A percentile compares a stretch with the other conserved stretches of the same genome.
Evolutionary conservation across 2,329 filamentous ascomycete species (phyloP).

Genomic region (Scedosporium dehoogii): DNA sequence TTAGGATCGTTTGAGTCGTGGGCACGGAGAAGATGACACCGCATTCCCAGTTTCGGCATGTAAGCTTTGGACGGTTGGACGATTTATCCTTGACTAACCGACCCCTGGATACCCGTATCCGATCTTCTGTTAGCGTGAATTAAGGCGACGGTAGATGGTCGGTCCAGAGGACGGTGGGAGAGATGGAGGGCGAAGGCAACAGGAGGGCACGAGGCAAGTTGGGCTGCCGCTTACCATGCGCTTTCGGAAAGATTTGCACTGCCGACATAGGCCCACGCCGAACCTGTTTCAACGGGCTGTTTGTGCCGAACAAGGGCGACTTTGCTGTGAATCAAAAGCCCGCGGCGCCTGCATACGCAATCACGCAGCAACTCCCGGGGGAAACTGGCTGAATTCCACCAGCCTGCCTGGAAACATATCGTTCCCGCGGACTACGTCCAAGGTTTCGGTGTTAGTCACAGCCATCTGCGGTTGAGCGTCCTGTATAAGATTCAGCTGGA

Average conservation of each 20-base stretch:
- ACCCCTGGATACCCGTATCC: constrained; percentile 46
- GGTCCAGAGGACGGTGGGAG: neutral
- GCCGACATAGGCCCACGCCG: constrained; percentile 75
- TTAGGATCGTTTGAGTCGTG: constrained; percentile 7
- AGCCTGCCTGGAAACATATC: constrained; percentile 65
- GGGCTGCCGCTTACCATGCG: constrained; percentile 60
- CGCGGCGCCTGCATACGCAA: constrained; percentile 58
- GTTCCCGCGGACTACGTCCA: constrained; percentile 63
- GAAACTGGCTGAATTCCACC: constrained; percentile 62
- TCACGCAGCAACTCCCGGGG: constrained; percentile 65
- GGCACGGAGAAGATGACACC: constrained; percentile 66
- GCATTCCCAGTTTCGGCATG: constrained; percentile 90
- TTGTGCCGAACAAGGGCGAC: constrained; percentile 41
- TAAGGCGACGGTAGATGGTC: too few relatives aligned
- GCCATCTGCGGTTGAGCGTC: constrained; percentile 3
- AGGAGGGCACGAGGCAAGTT: neutral
- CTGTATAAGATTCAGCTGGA: neutral
- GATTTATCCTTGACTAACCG: constrained; percentile 59
- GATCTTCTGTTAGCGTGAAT: too few relatives aligned
- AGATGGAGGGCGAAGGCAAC: neutral
- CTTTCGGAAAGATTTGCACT: constrained; percentile 89
- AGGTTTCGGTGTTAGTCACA: constrained; percentile 7
- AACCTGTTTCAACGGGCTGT: constrained; percentile 12
- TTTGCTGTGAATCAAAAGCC: constrained; percentile 85
- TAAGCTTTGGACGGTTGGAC: constrained; percentile 61